A percentile compares a stretch with the other conserved stretches of the same genome.
These are phyloP conservation scores for Trypanosoma platydactyli DNA, from an alignment of 208 protist genomes.

Conservation along the genomic window DNA sequence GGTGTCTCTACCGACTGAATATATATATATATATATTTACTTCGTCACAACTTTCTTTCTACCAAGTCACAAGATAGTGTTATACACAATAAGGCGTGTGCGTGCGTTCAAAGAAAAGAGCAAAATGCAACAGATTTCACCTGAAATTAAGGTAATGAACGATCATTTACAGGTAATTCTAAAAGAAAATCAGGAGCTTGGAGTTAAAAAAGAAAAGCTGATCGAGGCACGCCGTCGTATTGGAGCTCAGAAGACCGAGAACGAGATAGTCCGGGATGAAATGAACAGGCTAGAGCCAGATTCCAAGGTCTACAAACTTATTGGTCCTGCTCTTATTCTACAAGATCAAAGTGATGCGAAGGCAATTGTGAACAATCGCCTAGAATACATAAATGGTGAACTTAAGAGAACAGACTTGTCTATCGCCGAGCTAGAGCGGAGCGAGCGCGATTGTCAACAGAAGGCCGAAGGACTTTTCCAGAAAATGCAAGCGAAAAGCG, in stretches of 20 bases:
- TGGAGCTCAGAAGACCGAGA: slow-evolving; percentile 93
- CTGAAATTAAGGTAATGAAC: slow-evolving; percentile 78
- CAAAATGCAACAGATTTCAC: slow-evolving; percentile 76
- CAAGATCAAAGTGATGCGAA: slow-evolving; percentile 93
- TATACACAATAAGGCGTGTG: slow-evolving; percentile 5
- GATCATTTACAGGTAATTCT: slow-evolving; percentile 72
- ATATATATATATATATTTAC: slow-evolving; percentile 1
- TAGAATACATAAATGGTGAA: slow-evolving; percentile 93
- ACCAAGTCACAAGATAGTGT: not conserved
- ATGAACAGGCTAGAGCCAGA: slow-evolving; percentile 90
- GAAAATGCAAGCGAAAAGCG: slow-evolving; percentile 83
- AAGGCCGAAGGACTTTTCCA: slow-evolving; percentile 76
- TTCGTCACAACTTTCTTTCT: not conserved
- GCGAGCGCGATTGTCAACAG: slow-evolving; percentile 72
- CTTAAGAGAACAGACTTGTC: slow-evolving; percentile 79
- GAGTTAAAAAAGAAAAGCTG: slow-evolving; percentile 85
- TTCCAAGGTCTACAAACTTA: slow-evolving; percentile 94
- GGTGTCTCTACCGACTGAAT: not conserved
- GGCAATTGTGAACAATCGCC: slow-evolving; percentile 86
- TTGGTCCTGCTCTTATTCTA: slow-evolving; percentile 92
- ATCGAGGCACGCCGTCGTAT: slow-evolving; percentile 86
- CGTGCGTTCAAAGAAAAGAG: not conserved
- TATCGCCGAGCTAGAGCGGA: slow-evolving; percentile 80
- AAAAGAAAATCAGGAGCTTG: slow-evolving; percentile 81
- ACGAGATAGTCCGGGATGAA: slow-evolving; percentile 93